These are phyloP conservation scores for Globisporangium paddicum DNA, from an alignment of 352 stramenopile genomes.

Conservation along the genomic window DNA sequence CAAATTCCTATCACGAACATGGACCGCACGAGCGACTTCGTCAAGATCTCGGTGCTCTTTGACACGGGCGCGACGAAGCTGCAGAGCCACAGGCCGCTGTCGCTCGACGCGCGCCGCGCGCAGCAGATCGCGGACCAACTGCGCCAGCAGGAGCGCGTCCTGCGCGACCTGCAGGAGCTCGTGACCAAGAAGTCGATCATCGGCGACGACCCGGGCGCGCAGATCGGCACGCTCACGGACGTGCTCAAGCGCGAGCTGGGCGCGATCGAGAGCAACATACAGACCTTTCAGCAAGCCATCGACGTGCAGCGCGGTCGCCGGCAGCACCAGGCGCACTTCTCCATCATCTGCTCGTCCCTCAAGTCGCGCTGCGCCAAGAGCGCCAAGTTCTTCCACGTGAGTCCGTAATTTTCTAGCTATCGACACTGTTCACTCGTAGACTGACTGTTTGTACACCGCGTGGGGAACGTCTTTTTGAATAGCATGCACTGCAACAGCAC, in stretches of 20 bases:
- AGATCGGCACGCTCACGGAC: constrained; percentile 77
- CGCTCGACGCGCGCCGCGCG: constrained; percentile 56
- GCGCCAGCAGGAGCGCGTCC: constrained; percentile 74
- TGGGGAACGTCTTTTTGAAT: constrained; percentile 2
- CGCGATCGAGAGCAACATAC: constrained; percentile 58
- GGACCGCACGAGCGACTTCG: constrained; percentile 83
- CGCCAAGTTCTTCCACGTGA: constrained; percentile 73
- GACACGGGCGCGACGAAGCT: constrained; percentile 46
- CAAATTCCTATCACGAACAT: constrained; percentile 11
- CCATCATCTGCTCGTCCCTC: constrained; percentile 71
- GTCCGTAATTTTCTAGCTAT: constrained; percentile 9
- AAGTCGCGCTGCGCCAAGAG: constrained; percentile 80
- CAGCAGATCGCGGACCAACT: constrained; percentile 82
- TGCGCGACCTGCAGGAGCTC: constrained; percentile 69
- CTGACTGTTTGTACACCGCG: constrained; percentile 1
- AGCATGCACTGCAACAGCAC: constrained; percentile 66
- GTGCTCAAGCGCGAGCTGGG: constrained; percentile 74
- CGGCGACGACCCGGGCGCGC: constrained; percentile 64
- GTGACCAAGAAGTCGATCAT: constrained; percentile 75
- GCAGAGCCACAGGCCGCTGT: constrained; percentile 60
- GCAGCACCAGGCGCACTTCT: constrained; percentile 80
- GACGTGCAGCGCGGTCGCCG: constrained; percentile 41
- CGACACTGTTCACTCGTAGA: background rate
- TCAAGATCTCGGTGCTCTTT: constrained; percentile 82
- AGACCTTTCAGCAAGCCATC: constrained; percentile 58